Base-by-base conservation (phyloP, 2,329 filamentous ascomycete genomes). In the Xylariaceae sp. region DNA sequence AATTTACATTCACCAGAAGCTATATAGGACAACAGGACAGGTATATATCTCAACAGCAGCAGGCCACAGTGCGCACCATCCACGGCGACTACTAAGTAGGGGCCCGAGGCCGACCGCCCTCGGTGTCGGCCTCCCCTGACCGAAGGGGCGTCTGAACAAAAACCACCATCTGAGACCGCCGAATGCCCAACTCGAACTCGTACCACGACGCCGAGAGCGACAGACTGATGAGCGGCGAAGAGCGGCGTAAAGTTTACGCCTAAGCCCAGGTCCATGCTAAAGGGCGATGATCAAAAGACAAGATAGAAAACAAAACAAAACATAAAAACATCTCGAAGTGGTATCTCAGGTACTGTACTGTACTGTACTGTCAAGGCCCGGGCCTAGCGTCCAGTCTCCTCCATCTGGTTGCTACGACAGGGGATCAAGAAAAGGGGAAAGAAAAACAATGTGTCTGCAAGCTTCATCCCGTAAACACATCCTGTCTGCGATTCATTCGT, bases 311-410 rank as follows among this genome's bases (percentile, higher is more conserved):
- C 44, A 55, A 52, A 51, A 48, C 16, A 14, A 19, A 41, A 44
- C 7, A 29, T 20, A 41, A 40, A 41, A 45, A 48, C 55, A 59
- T 51, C 60, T 63, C 57, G 45, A 65, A 57, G 63, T 69, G 64
- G 66, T 69, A 69, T 68, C 66, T 68, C 50, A 63, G 51, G 58
- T 61, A 59, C 52, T 49, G 59, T n/a, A n/a, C n/a, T n/a, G n/a
- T n/a, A n/a, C n/a, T n/a, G 61, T 58, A 59, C 57, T 57, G 48
- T 57, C 40, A 37, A 42, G 59, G 60, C 61, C 58, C 60, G 51
- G 50, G 60, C 60, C 57, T 42, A 60, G 49, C 48, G n/a, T n/a
- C n/a, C n/a, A n/a, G n/a, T 48, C 54, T 21, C 52, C 42, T 50
- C 20, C 44, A n/a, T 49, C 37, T 21, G 54, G 29, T 21, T 46